These are phyloP conservation scores for Aegilops speltoides DNA, from an alignment of 176 grass and related monocot genomes.

Conservation along the genomic window DNA sequence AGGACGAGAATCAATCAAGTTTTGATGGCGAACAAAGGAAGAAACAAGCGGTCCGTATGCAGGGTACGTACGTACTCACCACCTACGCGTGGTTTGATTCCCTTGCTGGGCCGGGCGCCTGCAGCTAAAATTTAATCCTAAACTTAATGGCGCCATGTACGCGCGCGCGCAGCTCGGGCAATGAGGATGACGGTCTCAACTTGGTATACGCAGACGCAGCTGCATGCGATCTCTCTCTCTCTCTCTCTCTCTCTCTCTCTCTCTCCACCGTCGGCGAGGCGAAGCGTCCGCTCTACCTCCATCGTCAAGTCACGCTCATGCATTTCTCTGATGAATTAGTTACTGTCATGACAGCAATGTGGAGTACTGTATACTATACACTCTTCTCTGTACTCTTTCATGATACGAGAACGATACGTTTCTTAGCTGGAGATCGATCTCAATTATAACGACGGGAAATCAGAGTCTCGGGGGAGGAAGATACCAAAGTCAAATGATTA, in stretches of 20 bases:
- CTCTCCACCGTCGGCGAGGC: not conserved
- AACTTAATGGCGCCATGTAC: no score
- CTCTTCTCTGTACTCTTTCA: no score
- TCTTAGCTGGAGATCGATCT: not conserved
- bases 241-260: no score
- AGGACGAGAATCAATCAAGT: not conserved
- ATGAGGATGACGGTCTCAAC: no score
- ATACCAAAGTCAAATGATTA: conserved; percentile 24
- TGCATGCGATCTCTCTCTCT: no score
- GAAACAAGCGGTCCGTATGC: not conserved
- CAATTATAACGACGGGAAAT: not conserved
- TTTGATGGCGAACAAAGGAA: not conserved
- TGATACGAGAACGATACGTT: not conserved
- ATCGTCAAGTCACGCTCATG: not conserved
- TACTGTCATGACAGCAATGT: not conserved
- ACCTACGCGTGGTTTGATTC: conserved; percentile 34
- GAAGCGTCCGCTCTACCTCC: not conserved
- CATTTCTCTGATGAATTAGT: not conserved
- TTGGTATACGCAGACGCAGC: not conserved
- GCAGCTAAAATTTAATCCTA: no score
- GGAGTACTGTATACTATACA: not conserved
- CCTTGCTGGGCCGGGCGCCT: no score
- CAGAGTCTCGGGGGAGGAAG: not conserved
- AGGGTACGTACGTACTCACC: not conserved
- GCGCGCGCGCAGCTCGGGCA: not conserved